These are phyloP conservation scores for Plasmodium ovale DNA, from an alignment of 169 alveolate species.

Conservation along the genomic window DNA sequence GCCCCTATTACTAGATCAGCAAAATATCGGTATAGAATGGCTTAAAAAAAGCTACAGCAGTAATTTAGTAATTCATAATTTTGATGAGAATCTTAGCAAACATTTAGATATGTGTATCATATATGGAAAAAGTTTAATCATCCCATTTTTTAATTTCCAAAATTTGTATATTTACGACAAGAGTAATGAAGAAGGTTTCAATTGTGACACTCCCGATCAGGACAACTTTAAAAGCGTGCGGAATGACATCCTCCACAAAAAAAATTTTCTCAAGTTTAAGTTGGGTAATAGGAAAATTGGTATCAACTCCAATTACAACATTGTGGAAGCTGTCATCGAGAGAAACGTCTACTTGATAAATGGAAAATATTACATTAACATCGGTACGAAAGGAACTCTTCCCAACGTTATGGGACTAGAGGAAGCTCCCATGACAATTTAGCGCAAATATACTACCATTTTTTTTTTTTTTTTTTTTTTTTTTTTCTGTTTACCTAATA, in stretches of 20 bases:
- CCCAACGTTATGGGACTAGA: too few species aligned
- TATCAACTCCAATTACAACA: constrained; percentile 43
- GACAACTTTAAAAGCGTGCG: constrained; percentile 29
- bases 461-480: background rate
- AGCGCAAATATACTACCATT: background rate
- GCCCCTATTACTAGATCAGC: constrained; percentile 55
- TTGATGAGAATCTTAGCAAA: constrained; percentile 71
- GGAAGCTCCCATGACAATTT: too few species aligned
- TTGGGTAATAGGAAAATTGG: constrained; percentile 10
- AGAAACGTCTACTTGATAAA: constrained; percentile 34
- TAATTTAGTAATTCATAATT: constrained; percentile 61
- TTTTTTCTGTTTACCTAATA: too few species aligned
- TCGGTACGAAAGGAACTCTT: constrained; percentile 21
- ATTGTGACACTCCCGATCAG: constrained; percentile 3
- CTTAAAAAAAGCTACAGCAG: constrained; percentile 64
- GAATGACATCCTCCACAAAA: background rate
- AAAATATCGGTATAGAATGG: constrained; percentile 66
- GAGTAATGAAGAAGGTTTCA: constrained; percentile 29
- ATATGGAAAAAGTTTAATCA: constrained; percentile 67
- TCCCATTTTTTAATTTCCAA: constrained; percentile 66
- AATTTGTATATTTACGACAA: constrained; percentile 68
- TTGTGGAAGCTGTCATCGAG: constrained; percentile 52
- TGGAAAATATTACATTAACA: constrained; percentile 72
- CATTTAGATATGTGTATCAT: constrained; percentile 75
- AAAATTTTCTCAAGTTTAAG: constrained; percentile 35